Evolutionary conservation across 176 grass and related monocot species (phyloP), one percentile per base, ranked within the genome.

Genomic region (Themeda triandra): DNA sequence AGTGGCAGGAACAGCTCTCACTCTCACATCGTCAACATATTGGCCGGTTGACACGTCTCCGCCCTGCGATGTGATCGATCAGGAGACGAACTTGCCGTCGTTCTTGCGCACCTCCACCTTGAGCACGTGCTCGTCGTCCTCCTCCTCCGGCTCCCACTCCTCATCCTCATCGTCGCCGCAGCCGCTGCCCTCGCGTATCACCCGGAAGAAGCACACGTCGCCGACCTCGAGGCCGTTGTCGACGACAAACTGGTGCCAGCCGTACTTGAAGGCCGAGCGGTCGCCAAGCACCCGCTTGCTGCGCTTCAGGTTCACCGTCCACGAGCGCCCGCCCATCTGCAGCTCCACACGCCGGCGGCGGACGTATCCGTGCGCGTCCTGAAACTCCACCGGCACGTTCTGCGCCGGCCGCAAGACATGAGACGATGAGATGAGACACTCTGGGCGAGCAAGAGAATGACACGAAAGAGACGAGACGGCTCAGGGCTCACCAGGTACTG

Each of bases 401-500:
- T 86, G 78, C 77, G 6, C 12, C 65, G 77, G 6, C 17, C 4
- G 76, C 24, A 10, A 3, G 41, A 13, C 77, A 18, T 1, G 24
- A 13, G n/a, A 31, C 9, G 37, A 41, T 41, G 9, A 35, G 7
- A 8, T 6, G 46, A 46, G 13, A 17, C 3, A 10, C 39, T 41
- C 39, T 10, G 2, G n/a, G 56, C 56, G 15, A 35, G 65, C 14
- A 13, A 51, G 21, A 31, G 18, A 51, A 28, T n/a, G 64, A 1
- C 10, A 58, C 8, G 53, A 51, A 2, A n/a, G 23, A 62, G 10
- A 60, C 58, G n/a, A 25, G 45, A 3, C 21, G 48, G 8, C 87
- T 81, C 77, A 89, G n/a, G n/a, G n/a, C 88, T 80, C 77, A 89
- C 88, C 83, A 90, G 72, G 83, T 90, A 90, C 79, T 90, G 88